A percentile compares a stretch with the other conserved stretches of the same genome.
Conservation (phyloP, 176 grass and related monocot genomes). For the Oryza meridionalis region DNA sequence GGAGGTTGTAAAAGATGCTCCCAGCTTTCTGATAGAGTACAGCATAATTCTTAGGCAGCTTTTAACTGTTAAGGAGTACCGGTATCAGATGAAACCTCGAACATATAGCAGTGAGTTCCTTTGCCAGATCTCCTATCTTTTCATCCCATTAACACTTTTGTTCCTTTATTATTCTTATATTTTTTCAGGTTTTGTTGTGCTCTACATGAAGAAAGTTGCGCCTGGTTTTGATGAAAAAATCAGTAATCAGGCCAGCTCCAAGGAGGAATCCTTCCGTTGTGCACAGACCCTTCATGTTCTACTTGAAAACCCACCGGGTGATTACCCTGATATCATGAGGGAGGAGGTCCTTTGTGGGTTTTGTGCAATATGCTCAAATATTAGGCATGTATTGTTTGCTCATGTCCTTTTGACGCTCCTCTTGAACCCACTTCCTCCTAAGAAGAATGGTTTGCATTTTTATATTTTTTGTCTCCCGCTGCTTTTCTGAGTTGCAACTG, state of each 20-base stretch:
- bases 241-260: constrained; percentile 55
- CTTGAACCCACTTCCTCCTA: constrained; percentile 16
- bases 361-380: constrained; percentile 58
- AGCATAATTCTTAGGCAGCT: constrained; percentile 72
- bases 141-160: constrained; percentile 18
- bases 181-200: constrained; percentile 52
- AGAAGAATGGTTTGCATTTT: constrained; percentile 11
- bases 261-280: constrained; percentile 82
- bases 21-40: constrained; percentile 75
- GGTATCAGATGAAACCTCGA: constrained; percentile 75
- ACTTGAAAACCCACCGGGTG: constrained; percentile 84
- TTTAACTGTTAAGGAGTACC: constrained; percentile 68
- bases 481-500: constrained; percentile 35
- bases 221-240: constrained; percentile 47
- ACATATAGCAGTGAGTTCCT: constrained; percentile 67
- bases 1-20: constrained; percentile 73
- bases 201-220: constrained; percentile 60
- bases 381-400: constrained; percentile 44
- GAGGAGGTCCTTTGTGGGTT: constrained; percentile 72
- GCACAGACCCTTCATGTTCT: constrained; percentile 70
- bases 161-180: constrained; percentile 20
- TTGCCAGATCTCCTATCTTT: constrained; percentile 17
- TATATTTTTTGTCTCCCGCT: not conserved
- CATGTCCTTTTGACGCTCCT: constrained; percentile 21
- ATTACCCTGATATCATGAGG: constrained; percentile 73